Evolutionary conservation across 139 green algal species (phyloP).

Genomic region (Volvox africanus): DNA sequence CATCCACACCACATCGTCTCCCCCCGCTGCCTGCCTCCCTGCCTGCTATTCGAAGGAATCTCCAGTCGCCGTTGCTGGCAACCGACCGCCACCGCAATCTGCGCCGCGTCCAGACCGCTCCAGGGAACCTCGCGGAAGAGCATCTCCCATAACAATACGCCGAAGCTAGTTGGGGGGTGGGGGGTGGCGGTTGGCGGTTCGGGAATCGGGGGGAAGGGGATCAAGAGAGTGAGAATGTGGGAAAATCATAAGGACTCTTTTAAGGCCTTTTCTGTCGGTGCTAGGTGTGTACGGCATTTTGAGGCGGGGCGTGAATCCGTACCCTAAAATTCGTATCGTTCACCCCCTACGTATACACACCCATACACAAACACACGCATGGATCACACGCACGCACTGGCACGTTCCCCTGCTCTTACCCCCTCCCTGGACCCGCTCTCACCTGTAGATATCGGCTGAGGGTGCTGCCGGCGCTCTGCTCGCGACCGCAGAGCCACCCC

Average conservation of each 20-base stretch:
- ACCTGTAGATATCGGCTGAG: neutral
- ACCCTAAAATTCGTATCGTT: too few species aligned
- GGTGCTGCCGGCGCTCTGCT: neutral
- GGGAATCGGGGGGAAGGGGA: neutral
- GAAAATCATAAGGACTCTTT: neutral
- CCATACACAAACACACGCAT: neutral
- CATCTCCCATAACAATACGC: constrained; percentile 6
- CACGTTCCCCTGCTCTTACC: neutral
- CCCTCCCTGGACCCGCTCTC: neutral
- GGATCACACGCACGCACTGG: neutral
- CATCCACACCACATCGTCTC: too few species aligned
- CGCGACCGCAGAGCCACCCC: too few species aligned
- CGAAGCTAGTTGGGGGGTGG: neutral
- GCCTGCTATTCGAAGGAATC: neutral
- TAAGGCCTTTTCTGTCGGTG: neutral
- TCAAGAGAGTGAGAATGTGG: neutral
- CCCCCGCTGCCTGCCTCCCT: neutral
- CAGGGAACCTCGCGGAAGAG: neutral
- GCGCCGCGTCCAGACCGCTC: neutral
- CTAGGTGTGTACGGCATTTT: neutral
- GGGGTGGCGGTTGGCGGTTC: neutral
- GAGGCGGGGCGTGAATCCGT: neutral
- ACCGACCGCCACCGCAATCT: neutral
- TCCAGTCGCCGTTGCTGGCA: neutral
- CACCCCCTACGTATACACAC: too few species aligned